Base-by-base conservation (phyloP, 1,139 yeast species). In the Yamadazyma taylorii region DNA sequence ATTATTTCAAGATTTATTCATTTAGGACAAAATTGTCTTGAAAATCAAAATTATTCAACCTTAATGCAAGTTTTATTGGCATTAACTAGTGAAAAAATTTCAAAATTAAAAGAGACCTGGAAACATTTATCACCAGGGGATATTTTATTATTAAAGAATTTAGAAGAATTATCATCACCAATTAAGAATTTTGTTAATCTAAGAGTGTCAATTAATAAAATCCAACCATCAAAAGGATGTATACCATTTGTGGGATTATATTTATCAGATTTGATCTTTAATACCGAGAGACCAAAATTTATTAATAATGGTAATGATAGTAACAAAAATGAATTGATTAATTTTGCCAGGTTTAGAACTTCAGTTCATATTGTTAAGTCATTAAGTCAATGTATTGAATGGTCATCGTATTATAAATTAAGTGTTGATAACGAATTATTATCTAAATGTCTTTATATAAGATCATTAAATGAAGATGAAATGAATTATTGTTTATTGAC, bases 241-340 rank as follows among this genome's bases (percentile, higher is more conserved):
- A 80, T 90, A 35, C 97, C 97, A 17, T 90, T 89, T 57, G 78
- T 90, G 36, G 96, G 95, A 2, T 69, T 92, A 30, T 89, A 87
- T 52, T 60, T 92, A 35, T 82, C 90, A 2, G 97, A 92, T 58
- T 70, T 90, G 52, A 80, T 87, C 1, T 78, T 83, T 55, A 88
- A 88, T 56, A 80, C 89, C 4, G 94, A 87, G 52, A 72, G 89
- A 46, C 78, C 79, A 3, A 69, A 72, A 13, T 65, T 69, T 36
- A 58, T 70, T 32, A 73, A 70, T 13, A 69, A 69, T 41, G 19
- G 19, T 29, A 29, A 10, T 8, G 24, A 29, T 41, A 29, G 19
- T 29, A 29, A 10, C n/a, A 21, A 29, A 7, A 22, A 28, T 8
- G 19, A 29, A 12, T 57, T 83, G 38, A 73, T 90, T 45, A 89